These are phyloP conservation scores for Monosporascus sp. DNA, from an alignment of 2,329 filamentous ascomycete genomes.

Conservation along the genomic window DNA sequence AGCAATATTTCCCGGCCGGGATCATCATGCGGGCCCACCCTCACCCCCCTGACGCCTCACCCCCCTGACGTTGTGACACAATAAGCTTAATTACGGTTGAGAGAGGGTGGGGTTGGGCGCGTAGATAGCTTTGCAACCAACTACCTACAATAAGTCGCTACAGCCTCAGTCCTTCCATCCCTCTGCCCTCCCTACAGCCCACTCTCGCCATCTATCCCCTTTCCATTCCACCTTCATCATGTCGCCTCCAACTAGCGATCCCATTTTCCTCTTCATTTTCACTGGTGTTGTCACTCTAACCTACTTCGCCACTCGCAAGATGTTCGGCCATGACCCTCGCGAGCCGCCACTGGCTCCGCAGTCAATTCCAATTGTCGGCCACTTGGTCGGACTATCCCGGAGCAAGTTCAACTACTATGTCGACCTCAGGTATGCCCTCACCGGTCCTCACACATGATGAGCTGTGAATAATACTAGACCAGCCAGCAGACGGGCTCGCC, in stretches of 20 bases:
- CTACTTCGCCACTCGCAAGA: slow-evolving; percentile 8
- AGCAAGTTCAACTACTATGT: slow-evolving; percentile 28
- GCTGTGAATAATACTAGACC: neutral
- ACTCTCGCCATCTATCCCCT: neutral
- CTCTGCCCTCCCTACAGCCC: too few relatives aligned
- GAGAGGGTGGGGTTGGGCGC: too few relatives aligned
- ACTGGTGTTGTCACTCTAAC: slow-evolving; percentile 2
- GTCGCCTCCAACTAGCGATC: neutral
- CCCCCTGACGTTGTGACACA: too few relatives aligned
- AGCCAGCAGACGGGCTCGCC: slow-evolving; percentile 19
- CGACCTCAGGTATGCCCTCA: slow-evolving; percentile 19
- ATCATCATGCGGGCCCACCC: too few relatives aligned
- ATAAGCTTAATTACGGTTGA: too few relatives aligned
- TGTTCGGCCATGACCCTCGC: slow-evolving; percentile 21
- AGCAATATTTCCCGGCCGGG: too few relatives aligned
- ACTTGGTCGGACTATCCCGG: slow-evolving; percentile 24
- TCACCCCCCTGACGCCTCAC: too few relatives aligned
- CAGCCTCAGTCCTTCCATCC: too few relatives aligned
- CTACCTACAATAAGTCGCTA: too few relatives aligned
- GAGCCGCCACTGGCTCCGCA: slow-evolving; percentile 27
- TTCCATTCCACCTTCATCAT: neutral
- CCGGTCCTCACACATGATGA: neutral
- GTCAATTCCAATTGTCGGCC: slow-evolving; percentile 27
- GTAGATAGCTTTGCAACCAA: too few relatives aligned
- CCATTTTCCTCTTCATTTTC: neutral